phyloP scores from a whole-genome alignment of 805 yeast genomes.

The Hanseniaspora vineae region DNA sequence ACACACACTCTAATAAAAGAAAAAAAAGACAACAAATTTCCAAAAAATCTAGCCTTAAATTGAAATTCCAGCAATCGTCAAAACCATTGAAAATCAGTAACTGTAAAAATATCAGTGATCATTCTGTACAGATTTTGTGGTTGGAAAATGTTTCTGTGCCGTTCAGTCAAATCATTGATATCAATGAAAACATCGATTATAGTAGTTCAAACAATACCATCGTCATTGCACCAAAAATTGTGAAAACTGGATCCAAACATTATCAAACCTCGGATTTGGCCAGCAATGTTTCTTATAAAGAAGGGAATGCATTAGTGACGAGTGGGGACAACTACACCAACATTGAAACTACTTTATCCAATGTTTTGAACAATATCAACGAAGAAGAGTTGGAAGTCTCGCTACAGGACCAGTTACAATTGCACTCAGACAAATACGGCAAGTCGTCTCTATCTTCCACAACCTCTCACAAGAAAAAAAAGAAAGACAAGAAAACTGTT shows the following conservation, averaged over 20 bases:
- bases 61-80: constrained; percentile 23
- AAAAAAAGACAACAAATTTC: constrained; percentile 41
- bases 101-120: not conserved
- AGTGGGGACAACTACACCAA: constrained; percentile 53
- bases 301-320: constrained; percentile 45
- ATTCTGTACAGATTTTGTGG: constrained; percentile 31
- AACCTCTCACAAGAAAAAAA: constrained; percentile 12
- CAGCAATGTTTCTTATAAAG: constrained; percentile 44
- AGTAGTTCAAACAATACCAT: not conserved
- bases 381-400: constrained; percentile 33
- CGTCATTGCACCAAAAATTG: not conserved
- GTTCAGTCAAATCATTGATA: constrained; percentile 33
- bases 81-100: not conserved
- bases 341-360: constrained; percentile 26
- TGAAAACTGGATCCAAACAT: not conserved
- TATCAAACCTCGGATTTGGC: constrained; percentile 33
- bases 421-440: not conserved
- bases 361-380: constrained; percentile 13
- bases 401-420: not conserved
- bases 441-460: constrained; percentile 6
- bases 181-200: not conserved
- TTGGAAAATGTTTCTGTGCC: constrained; percentile 47
- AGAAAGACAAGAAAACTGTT: constrained; percentile 33
- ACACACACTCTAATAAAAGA: constrained; percentile 10
- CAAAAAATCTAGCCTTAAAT: constrained; percentile 32